Evolutionary conservation across 2,329 filamentous ascomycete species (phyloP).

Genomic region (Fusarium mangiferae): DNA sequence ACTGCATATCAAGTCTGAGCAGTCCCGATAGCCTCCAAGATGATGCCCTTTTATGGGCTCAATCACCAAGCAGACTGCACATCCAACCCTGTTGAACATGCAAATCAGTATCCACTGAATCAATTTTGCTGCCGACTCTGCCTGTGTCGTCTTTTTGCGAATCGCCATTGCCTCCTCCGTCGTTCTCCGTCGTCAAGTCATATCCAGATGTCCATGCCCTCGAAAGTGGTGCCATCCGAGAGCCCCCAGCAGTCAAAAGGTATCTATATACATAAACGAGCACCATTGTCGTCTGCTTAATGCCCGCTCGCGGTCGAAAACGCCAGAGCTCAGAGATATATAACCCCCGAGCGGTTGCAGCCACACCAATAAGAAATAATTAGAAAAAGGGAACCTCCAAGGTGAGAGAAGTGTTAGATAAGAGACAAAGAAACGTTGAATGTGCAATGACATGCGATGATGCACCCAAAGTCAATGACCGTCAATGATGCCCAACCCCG

Average conservation of each 20-base stretch:
- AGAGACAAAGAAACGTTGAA: conserved; percentile 30
- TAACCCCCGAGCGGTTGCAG: conserved; percentile 5
- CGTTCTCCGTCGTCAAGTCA: conserved; percentile 42
- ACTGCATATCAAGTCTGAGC: conserved; percentile 31
- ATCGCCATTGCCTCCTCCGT: conserved; percentile 26
- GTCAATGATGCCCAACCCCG: conserved; percentile 43
- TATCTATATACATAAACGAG: conserved; percentile 43
- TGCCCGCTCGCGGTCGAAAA: conserved; percentile 16
- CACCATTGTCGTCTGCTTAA: conserved; percentile 33
- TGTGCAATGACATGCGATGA: conserved; percentile 37
- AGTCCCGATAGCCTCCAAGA: conserved; percentile 23
- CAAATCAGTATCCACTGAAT: conserved; percentile 22
- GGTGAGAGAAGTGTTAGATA: conserved; percentile 23
- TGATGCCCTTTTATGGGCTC: conserved; percentile 10
- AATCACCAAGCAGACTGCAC: conserved; percentile 22
- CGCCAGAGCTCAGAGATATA: not conserved
- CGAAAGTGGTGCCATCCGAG: conserved; percentile 26
- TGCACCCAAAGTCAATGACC: conserved; percentile 38
- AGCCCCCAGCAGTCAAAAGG: conserved; percentile 34
- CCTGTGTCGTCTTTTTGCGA: conserved; percentile 28
- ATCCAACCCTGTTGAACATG: conserved; percentile 29
- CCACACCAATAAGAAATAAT: conserved; percentile 35
- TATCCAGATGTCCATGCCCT: conserved; percentile 40
- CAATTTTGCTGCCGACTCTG: conserved; percentile 41
- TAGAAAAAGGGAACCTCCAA: conserved; percentile 37